Evolutionary conservation across 23 red algal genomes (phyloP).

Genomic region (Gracilariopsis chorda): DNA sequence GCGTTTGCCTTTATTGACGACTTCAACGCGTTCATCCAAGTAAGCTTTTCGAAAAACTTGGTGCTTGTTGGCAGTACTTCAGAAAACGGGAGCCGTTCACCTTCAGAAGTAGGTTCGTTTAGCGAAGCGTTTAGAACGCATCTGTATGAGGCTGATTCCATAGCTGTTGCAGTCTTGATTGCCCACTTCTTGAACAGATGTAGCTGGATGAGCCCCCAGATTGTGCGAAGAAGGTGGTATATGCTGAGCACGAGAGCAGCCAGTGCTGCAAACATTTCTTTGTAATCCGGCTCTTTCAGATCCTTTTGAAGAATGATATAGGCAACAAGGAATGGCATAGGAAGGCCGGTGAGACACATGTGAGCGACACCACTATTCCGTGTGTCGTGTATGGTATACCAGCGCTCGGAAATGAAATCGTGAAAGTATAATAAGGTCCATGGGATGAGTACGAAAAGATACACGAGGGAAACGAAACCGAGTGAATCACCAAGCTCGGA

Average conservation of each 20-base stretch:
- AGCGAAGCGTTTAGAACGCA: background rate
- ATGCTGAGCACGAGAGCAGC: slow-evolving; percentile 9
- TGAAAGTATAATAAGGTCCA: slow-evolving; percentile 56
- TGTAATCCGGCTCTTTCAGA: slow-evolving; percentile 41
- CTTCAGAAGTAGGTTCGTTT: background rate
- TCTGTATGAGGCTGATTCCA: slow-evolving; percentile 36
- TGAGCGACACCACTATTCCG: slow-evolving; percentile 13
- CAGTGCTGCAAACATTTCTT: slow-evolving; percentile 38
- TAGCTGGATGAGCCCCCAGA: slow-evolving; percentile 39
- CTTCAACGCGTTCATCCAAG: too few species aligned
- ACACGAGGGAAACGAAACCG: slow-evolving; percentile 1
- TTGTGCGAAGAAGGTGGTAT: slow-evolving; percentile 26
- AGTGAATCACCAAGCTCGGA: background rate
- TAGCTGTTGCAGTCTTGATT: background rate
- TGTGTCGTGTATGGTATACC: slow-evolving; percentile 14
- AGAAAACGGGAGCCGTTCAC: background rate
- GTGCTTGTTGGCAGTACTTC: background rate
- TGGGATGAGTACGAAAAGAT: slow-evolving; percentile 23
- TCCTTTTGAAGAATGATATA: slow-evolving; percentile 32
- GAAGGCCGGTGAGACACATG: background rate
- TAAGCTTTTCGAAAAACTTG: background rate
- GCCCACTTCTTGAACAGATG: slow-evolving; percentile 22
- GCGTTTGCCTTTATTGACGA: too few species aligned
- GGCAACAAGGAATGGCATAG: slow-evolving; percentile 17
- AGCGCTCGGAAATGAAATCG: slow-evolving; percentile 54